Evolutionary conservation across 805 yeast genomes (phyloP), one percentile per base, ranked within the genome.

Genomic region (Candida arabinofermentans): DNA sequence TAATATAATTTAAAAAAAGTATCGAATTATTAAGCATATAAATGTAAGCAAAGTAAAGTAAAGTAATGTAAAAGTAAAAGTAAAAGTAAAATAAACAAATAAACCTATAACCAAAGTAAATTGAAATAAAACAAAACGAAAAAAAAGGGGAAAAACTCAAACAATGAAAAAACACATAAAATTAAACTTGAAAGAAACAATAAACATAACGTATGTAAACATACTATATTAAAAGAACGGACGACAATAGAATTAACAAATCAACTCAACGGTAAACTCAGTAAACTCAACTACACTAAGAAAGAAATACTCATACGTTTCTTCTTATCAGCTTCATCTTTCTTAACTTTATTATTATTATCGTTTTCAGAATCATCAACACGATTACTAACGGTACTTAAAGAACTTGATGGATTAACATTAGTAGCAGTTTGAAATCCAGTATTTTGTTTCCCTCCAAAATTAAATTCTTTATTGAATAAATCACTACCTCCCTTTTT

Each of bases 401-500:
- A 27, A 14, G 24, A 35, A 17, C 29, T 27, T 16, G 39, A 29
- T 10, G 18, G 27, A 19, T 30, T 30, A 5, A 23, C 5, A 10
- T n/a, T 37, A 4, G 39, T 16, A 13, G 35, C 5, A 21, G 12
- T 14, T 19, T 21, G 14, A 19, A 21, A 14, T 10, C 14, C 23
- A 26, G 8, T 29, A n/a, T n/a, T n/a, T n/a, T n/a, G n/a, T n/a
- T 24, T 13, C 8, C 24, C 12, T 5, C 46, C 51, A 34, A 60
- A 48, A 29, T 50, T 55, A 42, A 60, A 60, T 29, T 54, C 59
- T 41, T 57, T 54, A 37, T 59, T 59, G 40, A 60, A 60, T 16
- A 59, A 40, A 10, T 49, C 59, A 29, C 47, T 43, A 24, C 40
- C 49, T 27, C 36, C 24, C 23, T 31, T 16, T 24, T 27, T 24